Evolutionary conservation across 495 filamentous ascomycete species (phyloP).

Genomic region (Tuber melanosporum): DNA sequence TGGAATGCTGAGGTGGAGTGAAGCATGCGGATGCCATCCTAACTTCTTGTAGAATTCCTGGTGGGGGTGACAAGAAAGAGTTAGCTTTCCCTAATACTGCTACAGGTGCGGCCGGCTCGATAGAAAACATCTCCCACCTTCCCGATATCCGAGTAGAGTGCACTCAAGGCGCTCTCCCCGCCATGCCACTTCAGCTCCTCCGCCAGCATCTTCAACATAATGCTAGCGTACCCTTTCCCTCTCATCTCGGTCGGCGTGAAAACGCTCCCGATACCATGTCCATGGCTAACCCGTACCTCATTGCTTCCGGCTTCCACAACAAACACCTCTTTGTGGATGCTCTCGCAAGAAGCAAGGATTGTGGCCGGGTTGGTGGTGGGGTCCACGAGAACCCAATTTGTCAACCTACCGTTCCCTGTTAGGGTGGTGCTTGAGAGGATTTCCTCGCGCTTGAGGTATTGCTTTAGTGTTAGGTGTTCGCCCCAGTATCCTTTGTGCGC

Average conservation of each 20-base stretch:
- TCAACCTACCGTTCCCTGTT: constrained; percentile 66
- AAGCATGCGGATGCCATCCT: constrained; percentile 72
- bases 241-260: constrained; percentile 68
- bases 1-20: constrained; percentile 61
- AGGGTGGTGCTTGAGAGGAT: constrained; percentile 61
- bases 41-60: constrained; percentile 70
- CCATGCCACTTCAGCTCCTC: constrained; percentile 35
- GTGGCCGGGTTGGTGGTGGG: constrained; percentile 44
- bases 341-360: constrained; percentile 76
- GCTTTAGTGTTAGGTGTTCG: constrained; percentile 45
- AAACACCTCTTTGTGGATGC: constrained; percentile 65
- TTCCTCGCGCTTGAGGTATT: constrained; percentile 73
- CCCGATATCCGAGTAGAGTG: constrained; percentile 91
- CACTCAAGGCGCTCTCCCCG: constrained; percentile 50
- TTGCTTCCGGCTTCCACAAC: constrained; percentile 53
- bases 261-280: constrained; percentile 77
- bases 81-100: not conserved
- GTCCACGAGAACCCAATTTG: constrained; percentile 80
- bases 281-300: not conserved
- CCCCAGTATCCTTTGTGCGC: constrained; percentile 34
- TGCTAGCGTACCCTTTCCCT: constrained; percentile 69
- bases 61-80: not conserved
- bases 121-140: constrained; percentile 48
- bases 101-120: not conserved
- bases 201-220: constrained; percentile 58